These are phyloP conservation scores for Leccinum pellstonianum DNA, from an alignment of 768 basidiomycete species.

Conservation along the genomic window DNA sequence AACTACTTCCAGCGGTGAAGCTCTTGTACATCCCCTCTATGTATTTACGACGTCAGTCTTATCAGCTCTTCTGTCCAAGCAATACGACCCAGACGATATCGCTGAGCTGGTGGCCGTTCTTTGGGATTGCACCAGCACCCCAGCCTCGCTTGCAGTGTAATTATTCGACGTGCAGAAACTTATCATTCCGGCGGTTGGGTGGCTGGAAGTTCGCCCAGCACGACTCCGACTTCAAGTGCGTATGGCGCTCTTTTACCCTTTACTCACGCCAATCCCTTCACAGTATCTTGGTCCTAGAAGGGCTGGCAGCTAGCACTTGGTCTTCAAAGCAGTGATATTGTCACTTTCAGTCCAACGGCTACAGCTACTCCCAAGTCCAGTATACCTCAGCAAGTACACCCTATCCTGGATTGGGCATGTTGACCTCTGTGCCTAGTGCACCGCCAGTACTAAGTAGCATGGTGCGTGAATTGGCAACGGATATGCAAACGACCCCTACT, in stretches of 20 bases:
- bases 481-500: constrained; percentile 30
- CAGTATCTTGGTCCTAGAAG: constrained; percentile 84
- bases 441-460: constrained; percentile 19
- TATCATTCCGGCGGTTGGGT: constrained; percentile 50
- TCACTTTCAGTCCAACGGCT: constrained; percentile 61
- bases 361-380: constrained; percentile 55
- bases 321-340: constrained; percentile 64
- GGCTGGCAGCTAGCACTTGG: constrained; percentile 83
- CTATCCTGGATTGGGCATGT: constrained; percentile 56
- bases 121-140: constrained; percentile 33
- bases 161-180: constrained; percentile 58
- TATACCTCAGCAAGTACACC: constrained; percentile 49
- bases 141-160: constrained; percentile 49
- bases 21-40: constrained; percentile 46
- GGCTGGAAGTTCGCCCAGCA: constrained; percentile 46
- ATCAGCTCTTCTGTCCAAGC: constrained; percentile 46
- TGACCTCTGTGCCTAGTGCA: constrained; percentile 3
- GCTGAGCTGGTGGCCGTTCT: constrained; percentile 61
- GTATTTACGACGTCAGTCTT: constrained; percentile 44
- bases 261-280: constrained; percentile 8
- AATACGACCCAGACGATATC: constrained; percentile 55
- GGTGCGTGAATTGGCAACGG: constrained; percentile 30
- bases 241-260: constrained; percentile 6
- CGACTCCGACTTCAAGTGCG: constrained; percentile 60
- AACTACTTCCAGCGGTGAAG: constrained; percentile 48